Evolutionary conservation across 306 rosid genomes (phyloP).

Genomic region (Trifolium repens): DNA sequence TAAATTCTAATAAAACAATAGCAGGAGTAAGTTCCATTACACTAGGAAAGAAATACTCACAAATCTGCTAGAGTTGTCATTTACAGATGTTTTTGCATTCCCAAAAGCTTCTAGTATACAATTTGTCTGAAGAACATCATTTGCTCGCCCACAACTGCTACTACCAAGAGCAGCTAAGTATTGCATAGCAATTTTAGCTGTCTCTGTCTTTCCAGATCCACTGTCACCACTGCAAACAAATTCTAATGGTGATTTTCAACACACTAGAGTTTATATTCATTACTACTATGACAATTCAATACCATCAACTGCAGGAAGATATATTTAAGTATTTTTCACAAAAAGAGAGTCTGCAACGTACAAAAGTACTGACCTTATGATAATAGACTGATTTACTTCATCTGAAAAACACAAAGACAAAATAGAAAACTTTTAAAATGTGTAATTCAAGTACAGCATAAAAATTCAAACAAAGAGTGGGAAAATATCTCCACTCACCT

Average conservation of each 20-base stretch:
- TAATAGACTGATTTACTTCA: constrained; percentile 81
- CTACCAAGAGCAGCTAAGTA: constrained; percentile 74
- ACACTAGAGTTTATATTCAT: neutral
- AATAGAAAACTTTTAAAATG: constrained; percentile 43
- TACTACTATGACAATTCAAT: constrained; percentile 12
- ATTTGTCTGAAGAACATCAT: constrained; percentile 62
- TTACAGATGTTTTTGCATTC: constrained; percentile 77
- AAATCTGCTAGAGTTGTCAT: constrained; percentile 86
- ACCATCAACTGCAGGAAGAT: constrained; percentile 26
- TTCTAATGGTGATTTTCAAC: constrained; percentile 21
- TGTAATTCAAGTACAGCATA: constrained; percentile 35
- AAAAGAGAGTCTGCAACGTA: constrained; percentile 33
- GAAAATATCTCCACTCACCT: constrained; percentile 51
- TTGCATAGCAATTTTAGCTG: constrained; percentile 79
- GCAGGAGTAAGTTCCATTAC: constrained; percentile 20
- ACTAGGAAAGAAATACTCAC: constrained; percentile 59
- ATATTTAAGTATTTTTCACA: constrained; percentile 10
- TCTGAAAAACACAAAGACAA: constrained; percentile 61
- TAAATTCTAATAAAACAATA: constrained; percentile 17
- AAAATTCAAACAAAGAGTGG: constrained; percentile 20
- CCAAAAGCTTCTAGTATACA: constrained; percentile 87
- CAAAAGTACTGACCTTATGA: constrained; percentile 71
- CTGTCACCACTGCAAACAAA: constrained; percentile 82
- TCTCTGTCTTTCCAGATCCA: constrained; percentile 96
- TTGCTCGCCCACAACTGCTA: constrained; percentile 53